Percentiles rank a stretch among this genome's conserved stretches.
phyloP scores from a whole-genome alignment of 108 stramenopile species.

The Nitzschia sp. region DNA sequence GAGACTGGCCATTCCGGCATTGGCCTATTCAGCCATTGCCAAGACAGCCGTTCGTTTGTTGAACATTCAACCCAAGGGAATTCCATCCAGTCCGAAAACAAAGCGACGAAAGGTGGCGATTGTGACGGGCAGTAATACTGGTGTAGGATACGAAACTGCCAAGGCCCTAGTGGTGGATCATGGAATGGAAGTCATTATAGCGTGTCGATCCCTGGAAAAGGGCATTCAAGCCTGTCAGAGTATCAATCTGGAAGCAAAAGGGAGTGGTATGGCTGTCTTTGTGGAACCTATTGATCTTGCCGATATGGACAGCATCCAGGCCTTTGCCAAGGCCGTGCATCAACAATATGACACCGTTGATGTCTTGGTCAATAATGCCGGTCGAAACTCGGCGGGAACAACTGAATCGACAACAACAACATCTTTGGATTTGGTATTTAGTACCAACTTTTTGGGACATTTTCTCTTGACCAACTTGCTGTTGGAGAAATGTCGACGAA shows the following conservation, averaged over 20 bases:
- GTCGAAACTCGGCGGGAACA: constrained; percentile 47
- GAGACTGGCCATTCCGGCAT: background rate
- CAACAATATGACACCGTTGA: constrained; percentile 39
- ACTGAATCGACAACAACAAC: background rate
- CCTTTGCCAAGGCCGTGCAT: constrained; percentile 44
- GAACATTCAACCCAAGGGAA: background rate
- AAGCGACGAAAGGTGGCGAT: constrained; percentile 32
- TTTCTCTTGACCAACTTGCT: constrained; percentile 57
- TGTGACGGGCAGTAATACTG: constrained; percentile 67
- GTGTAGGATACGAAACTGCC: constrained; percentile 65
- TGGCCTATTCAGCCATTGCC: background rate
- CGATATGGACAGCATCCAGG: constrained; percentile 34
- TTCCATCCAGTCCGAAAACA: background rate
- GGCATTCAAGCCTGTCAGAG: constrained; percentile 40
- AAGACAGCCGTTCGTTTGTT: background rate
- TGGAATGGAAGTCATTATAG: constrained; percentile 61
- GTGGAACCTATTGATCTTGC: constrained; percentile 47
- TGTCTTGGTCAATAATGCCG: constrained; percentile 69
- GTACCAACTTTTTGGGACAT: constrained; percentile 68
- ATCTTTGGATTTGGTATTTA: constrained; percentile 57
- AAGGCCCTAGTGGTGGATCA: constrained; percentile 39
- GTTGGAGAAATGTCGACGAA: constrained; percentile 17
- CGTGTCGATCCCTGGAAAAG: constrained; percentile 69
- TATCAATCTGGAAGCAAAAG: constrained; percentile 34
- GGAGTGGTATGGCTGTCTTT: constrained; percentile 35